phyloP scores from a whole-genome alignment of 2,329 filamentous ascomycete genomes.

The Colletotrichum aenigma region DNA sequence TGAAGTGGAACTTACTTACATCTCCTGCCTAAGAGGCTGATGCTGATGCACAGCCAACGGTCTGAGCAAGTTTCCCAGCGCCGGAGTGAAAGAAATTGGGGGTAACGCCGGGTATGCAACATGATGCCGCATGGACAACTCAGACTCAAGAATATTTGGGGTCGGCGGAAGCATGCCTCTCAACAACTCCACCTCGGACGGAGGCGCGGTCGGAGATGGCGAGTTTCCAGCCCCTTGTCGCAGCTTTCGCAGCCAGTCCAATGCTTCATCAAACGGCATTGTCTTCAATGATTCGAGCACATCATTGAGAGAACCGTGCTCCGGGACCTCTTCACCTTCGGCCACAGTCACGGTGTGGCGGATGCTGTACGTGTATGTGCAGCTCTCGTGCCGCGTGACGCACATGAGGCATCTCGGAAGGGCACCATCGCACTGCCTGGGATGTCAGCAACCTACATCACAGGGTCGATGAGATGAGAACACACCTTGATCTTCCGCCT shows the following conservation, averaged over 20 bases:
- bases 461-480: accelerated
- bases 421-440: neutral
- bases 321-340: neutral
- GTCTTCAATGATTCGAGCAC: neutral
- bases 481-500: slow-evolving; percentile 1
- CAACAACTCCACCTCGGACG: neutral
- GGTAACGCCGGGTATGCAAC: neutral
- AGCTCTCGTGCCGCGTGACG: neutral
- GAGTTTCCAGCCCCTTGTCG: neutral
- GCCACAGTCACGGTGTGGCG: neutral
- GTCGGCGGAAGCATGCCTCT: neutral
- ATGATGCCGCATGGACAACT: neutral
- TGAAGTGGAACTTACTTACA: accelerated
- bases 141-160: neutral
- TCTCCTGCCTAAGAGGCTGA: neutral
- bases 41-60: neutral
- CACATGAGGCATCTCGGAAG: slow-evolving; percentile 6
- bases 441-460: neutral
- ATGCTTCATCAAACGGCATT: neutral
- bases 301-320: neutral
- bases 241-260: neutral
- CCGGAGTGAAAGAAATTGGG: neutral
- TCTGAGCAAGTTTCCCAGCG: neutral
- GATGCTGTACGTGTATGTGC: slow-evolving; percentile 7
- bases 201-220: neutral